A percentile compares a stretch with the other conserved stretches of the same genome.
Conservation (phyloP, 2,329 filamentous ascomycete species). For the Penicillium olsonii region DNA sequence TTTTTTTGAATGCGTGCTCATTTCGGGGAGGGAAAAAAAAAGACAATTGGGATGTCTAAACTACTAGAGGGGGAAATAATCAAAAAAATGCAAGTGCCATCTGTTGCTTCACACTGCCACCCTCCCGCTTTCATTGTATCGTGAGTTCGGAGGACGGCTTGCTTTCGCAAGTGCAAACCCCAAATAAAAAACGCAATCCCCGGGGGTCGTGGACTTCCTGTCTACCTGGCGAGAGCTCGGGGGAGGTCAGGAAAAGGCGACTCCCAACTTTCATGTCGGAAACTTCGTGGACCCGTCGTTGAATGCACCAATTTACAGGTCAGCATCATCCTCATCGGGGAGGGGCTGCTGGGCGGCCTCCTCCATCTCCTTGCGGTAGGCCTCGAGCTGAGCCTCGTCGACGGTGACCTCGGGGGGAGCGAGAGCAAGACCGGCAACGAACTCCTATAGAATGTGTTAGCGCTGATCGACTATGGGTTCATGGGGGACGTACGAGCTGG, state of each 20-base stretch:
- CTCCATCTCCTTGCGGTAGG: slow-evolving; percentile 89
- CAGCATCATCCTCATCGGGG: slow-evolving; percentile 87
- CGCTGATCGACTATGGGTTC: slow-evolving; percentile 15
- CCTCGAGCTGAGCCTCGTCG: slow-evolving; percentile 75
- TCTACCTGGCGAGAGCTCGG: slow-evolving; percentile 3
- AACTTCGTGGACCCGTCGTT: slow-evolving; percentile 16
- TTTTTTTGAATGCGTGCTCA: slow-evolving; percentile 26
- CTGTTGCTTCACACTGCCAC: slow-evolving; percentile 32
- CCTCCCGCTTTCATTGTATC: slow-evolving; percentile 40
- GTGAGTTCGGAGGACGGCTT: slow-evolving; percentile 33
- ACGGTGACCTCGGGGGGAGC: slow-evolving; percentile 91
- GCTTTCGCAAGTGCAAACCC: slow-evolving; percentile 21
- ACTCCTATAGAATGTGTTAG: slow-evolving; percentile 65
- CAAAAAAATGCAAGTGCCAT: slow-evolving; percentile 37
- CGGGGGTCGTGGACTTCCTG: slow-evolving; percentile 8
- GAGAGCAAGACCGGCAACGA: slow-evolving; percentile 91
- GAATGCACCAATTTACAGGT: slow-evolving; percentile 43
- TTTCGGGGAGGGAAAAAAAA: slow-evolving; percentile 22
- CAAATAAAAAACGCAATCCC: slow-evolving; percentile 15
- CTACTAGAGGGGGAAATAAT: slow-evolving; percentile 28
- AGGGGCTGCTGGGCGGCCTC: slow-evolving; percentile 79
- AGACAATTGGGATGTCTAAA: slow-evolving; percentile 33
- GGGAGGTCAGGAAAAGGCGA: slow-evolving; percentile 6
- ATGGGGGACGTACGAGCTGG: slow-evolving; percentile 64
- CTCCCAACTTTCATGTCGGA: slow-evolving; percentile 15